Evolutionary conservation across 2,329 filamentous ascomycete species (phyloP).

Genomic region (Diaporthe sp.): DNA sequence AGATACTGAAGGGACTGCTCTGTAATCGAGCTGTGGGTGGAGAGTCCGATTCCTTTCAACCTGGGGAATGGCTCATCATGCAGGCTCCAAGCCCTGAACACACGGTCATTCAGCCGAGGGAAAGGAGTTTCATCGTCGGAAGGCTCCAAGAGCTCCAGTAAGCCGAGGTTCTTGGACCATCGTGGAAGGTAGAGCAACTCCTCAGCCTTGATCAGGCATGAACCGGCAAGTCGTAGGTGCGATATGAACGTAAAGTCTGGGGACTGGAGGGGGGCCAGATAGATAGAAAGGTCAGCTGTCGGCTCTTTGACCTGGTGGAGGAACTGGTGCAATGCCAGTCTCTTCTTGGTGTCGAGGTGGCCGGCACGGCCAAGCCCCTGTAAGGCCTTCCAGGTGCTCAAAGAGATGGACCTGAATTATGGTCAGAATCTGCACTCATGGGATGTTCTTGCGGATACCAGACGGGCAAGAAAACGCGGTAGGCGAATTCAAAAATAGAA

Average conservation of each 20-base stretch:
- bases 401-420: not conserved
- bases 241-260: slow-evolving; percentile 35
- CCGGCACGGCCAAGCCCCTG: slow-evolving; percentile 1
- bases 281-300: slow-evolving; percentile 30
- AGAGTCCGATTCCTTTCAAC: slow-evolving; percentile 28
- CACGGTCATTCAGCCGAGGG: slow-evolving; percentile 24
- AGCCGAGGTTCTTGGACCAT: slow-evolving; percentile 33
- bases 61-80: slow-evolving; percentile 25
- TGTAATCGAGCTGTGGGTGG: slow-evolving; percentile 8
- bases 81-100: slow-evolving; percentile 33
- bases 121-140: not conserved
- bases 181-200: slow-evolving; percentile 33
- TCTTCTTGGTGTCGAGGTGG: not conserved
- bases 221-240: slow-evolving; percentile 32
- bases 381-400: slow-evolving; percentile 17
- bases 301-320: slow-evolving; percentile 1
- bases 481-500: not conserved
- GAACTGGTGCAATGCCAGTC: slow-evolving; percentile 7
- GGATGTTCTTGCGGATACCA: not conserved
- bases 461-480: not conserved
- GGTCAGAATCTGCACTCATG: not conserved
- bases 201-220: slow-evolving; percentile 18
- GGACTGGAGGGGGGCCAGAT: slow-evolving; percentile 29
- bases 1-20: slow-evolving; percentile 25
- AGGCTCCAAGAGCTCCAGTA: slow-evolving; percentile 39